Percentiles rank a stretch among this genome's conserved stretches.
These are phyloP conservation scores for Malus hybrid DNA, from an alignment of 331 rosid species.

Conservation along the genomic window DNA sequence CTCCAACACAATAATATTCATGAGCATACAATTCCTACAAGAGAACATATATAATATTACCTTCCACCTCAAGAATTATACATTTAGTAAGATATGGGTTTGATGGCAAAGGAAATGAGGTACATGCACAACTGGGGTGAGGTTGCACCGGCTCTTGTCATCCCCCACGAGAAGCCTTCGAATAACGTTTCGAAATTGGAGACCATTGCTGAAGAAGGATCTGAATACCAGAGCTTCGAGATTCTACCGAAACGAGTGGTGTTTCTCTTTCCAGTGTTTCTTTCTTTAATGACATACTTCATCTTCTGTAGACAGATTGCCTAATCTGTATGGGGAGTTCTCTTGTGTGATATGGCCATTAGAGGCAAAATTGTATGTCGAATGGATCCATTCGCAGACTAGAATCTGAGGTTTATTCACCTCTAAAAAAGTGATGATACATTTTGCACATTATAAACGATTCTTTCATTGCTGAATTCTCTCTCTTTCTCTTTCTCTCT, in stretches of 20 bases:
- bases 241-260: conserved; percentile 1
- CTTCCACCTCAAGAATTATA: background rate
- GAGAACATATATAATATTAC: background rate
- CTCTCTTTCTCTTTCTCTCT: too few species aligned
- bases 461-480: background rate
- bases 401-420: background rate
- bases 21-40: background rate
- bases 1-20: background rate
- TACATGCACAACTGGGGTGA: conserved; percentile 8
- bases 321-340: background rate
- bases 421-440: background rate
- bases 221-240: background rate
- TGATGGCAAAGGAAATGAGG: conserved; percentile 11
- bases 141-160: conserved; percentile 8
- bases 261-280: background rate
- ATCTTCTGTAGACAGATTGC: background rate
- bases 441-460: background rate
- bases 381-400: background rate
- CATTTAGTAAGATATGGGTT: background rate
- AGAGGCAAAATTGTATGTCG: background rate
- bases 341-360: background rate
- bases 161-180: conserved; percentile 4
- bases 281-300: conserved; percentile 1
- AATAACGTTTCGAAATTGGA: conserved; percentile 11
- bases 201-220: conserved; percentile 19